These are phyloP conservation scores for Sarcomyxa edulis DNA, from an alignment of 768 basidiomycete genomes.

Conservation along the genomic window DNA sequence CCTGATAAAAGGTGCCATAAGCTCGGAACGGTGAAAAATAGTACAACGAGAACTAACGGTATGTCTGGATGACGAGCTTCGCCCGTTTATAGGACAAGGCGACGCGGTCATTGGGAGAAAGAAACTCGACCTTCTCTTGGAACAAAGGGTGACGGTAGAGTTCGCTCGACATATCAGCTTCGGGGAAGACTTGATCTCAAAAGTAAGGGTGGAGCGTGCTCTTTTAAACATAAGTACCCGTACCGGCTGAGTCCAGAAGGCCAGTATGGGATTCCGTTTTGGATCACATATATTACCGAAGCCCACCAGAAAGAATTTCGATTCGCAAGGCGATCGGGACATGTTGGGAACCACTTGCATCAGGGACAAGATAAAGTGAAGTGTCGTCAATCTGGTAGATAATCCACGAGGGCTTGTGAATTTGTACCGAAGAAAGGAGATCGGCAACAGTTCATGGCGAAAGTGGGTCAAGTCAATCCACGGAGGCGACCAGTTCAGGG, in stretches of 20 bases:
- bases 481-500: no score
- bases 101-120: constrained; percentile 40
- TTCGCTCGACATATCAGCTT: constrained; percentile 27
- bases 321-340: constrained; percentile 5
- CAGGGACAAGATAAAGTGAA: constrained; percentile 4
- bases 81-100: constrained; percentile 47
- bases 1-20: constrained; percentile 19
- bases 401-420: constrained; percentile 17
- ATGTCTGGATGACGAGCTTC: constrained; percentile 41
- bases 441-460: constrained; percentile 15
- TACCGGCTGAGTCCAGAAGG: constrained; percentile 2
- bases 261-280: no score
- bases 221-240: constrained; percentile 5
- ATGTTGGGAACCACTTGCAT: constrained; percentile 1
- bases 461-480: constrained; percentile 15
- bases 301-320: constrained; percentile 4
- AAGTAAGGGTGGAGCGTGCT: not conserved
- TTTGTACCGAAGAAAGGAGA: constrained; percentile 21
- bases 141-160: constrained; percentile 44
- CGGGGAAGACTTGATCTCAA: constrained; percentile 1
- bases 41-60: constrained; percentile 29
- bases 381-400: constrained; percentile 6
- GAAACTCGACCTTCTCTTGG: constrained; percentile 34
- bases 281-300: constrained; percentile 1
- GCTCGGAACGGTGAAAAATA: constrained; percentile 6